A percentile compares a stretch with the other conserved stretches of the same genome.
These are phyloP conservation scores for Coemansia sp. DNA, from an alignment of 192 early-diverging fungal species.

Conservation along the genomic window DNA sequence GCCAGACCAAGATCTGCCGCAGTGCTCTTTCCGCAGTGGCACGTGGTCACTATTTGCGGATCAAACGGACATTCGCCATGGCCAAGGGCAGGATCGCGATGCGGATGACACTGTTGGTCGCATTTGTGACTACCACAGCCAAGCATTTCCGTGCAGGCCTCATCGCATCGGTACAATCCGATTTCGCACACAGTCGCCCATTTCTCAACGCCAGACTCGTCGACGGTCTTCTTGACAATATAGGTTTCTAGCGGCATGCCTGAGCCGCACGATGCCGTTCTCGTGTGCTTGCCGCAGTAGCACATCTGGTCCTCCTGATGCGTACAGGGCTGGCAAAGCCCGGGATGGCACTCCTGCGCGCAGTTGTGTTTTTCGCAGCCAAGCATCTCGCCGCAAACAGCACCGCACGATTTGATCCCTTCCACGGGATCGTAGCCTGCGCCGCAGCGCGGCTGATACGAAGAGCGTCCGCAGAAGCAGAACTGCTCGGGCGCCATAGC, in stretches of 20 bases:
- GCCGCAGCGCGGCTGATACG: slow-evolving; percentile 69
- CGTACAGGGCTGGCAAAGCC: slow-evolving; percentile 65
- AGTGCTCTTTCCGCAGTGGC: slow-evolving; percentile 37
- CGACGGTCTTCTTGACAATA: not conserved
- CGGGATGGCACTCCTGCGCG: slow-evolving; percentile 65
- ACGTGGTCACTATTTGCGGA: slow-evolving; percentile 21
- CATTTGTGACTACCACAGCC: slow-evolving; percentile 70
- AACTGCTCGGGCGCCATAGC: slow-evolving; percentile 68
- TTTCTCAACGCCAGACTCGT: not conserved
- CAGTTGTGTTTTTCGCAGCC: slow-evolving; percentile 74
- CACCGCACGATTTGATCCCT: slow-evolving; percentile 66
- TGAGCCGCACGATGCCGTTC: slow-evolving; percentile 60
- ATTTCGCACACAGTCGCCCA: slow-evolving; percentile 7
- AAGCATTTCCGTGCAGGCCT: slow-evolving; percentile 24
- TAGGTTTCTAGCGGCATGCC: slow-evolving; percentile 40
- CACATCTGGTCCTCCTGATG: slow-evolving; percentile 59
- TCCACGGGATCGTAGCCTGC: slow-evolving; percentile 64
- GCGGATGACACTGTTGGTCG: slow-evolving; percentile 57
- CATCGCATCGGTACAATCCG: slow-evolving; percentile 35
- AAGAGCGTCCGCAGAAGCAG: slow-evolving; percentile 82
- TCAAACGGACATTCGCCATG: slow-evolving; percentile 39
- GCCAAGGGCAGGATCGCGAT: slow-evolving; percentile 3
- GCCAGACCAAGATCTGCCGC: slow-evolving; percentile 19
- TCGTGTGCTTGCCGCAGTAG: slow-evolving; percentile 66
- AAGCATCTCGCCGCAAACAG: slow-evolving; percentile 65